Evolutionary conservation across 2,329 filamentous ascomycete species (phyloP).

Genomic region (Microdochium nivale): DNA sequence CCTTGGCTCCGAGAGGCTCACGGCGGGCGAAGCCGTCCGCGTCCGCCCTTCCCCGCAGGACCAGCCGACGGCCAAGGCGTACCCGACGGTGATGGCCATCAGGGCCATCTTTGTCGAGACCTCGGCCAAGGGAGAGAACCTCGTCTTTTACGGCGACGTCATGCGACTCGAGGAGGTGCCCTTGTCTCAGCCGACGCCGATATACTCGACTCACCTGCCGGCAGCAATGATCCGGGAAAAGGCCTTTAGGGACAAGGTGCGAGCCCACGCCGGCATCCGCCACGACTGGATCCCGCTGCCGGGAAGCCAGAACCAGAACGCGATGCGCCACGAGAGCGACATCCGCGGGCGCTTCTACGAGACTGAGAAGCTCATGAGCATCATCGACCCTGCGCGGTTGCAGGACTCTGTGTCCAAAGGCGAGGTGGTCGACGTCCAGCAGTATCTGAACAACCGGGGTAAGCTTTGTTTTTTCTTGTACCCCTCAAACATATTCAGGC

Average conservation of each 20-base stretch:
- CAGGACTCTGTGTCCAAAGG: conserved; percentile 26
- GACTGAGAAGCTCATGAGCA: conserved; percentile 40
- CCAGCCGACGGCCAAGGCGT: neutral
- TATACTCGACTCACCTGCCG: conserved; percentile 9
- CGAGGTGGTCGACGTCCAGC: conserved; percentile 32
- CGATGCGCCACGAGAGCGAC: conserved; percentile 26
- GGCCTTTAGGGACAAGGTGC: conserved; percentile 18
- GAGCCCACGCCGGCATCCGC: conserved; percentile 9
- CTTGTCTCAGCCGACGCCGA: conserved; percentile 3
- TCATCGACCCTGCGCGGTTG: conserved; percentile 33
- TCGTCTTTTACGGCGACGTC: conserved; percentile 17
- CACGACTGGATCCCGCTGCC: conserved; percentile 23
- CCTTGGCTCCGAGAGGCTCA: conserved; percentile 40
- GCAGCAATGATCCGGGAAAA: conserved; percentile 16
- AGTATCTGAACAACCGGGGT: conserved; percentile 44
- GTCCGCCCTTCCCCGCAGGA: conserved; percentile 27
- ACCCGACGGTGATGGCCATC: conserved; percentile 25
- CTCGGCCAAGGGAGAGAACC: conserved; percentile 5
- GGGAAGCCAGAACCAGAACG: conserved; percentile 2
- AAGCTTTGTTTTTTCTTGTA: conserved; percentile 28
- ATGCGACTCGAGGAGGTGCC: conserved; percentile 14
- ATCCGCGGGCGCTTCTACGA: conserved; percentile 52
- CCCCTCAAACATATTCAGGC: too few relatives aligned
- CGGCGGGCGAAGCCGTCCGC: conserved; percentile 39
- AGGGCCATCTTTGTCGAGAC: conserved; percentile 23